These are phyloP conservation scores for Podaxis sp. DNA, from an alignment of 768 basidiomycete genomes.

Conservation along the genomic window DNA sequence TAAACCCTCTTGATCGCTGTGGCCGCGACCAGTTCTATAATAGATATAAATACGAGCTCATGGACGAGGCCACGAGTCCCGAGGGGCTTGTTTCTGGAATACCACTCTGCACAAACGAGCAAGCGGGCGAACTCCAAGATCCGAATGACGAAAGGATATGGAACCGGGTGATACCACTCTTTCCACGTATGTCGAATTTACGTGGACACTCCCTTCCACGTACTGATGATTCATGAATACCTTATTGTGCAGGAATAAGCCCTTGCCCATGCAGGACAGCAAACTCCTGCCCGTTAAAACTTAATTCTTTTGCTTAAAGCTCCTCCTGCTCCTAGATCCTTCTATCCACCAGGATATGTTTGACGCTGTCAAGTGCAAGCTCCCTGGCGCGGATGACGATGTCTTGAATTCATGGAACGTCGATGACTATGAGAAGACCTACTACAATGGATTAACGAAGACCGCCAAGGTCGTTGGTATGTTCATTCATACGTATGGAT, in stretches of 20 bases:
- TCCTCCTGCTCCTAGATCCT: background rate
- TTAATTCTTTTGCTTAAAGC: background rate
- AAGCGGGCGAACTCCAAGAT: background rate
- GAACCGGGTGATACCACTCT: background rate
- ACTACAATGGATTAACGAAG: background rate
- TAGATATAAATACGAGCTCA: background rate
- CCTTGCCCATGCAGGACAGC: background rate
- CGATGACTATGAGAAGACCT: background rate
- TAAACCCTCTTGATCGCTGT: background rate
- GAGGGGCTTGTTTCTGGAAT: background rate
- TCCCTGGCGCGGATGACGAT: conserved; percentile 76
- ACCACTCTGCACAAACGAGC: background rate
- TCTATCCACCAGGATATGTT: conserved; percentile 27
- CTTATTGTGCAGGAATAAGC: background rate
- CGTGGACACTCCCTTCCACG: background rate
- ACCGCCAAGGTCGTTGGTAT: background rate
- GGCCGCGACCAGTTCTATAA: background rate
- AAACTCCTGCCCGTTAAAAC: background rate
- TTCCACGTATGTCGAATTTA: background rate
- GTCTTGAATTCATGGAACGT: conserved; percentile 57
- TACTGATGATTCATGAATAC: background rate
- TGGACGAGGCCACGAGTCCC: background rate
- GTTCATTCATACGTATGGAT: background rate
- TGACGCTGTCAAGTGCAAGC: conserved; percentile 45
- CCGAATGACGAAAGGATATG: background rate